phyloP scores from a whole-genome alignment of 768 basidiomycete species.

The Naganishia vishniacii region DNA sequence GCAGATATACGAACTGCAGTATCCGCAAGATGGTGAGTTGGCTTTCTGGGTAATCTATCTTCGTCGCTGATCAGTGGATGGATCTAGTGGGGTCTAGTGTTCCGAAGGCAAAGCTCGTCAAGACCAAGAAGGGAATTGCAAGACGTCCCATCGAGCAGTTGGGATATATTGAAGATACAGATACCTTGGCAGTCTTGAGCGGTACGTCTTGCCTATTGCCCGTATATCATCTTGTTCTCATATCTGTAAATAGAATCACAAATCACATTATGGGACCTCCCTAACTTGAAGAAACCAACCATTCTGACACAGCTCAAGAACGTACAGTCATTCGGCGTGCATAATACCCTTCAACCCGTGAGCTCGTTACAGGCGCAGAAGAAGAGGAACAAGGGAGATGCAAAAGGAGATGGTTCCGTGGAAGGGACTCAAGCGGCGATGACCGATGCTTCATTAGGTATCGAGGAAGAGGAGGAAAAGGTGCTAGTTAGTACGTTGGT shows the following conservation, averaged over 20 bases:
- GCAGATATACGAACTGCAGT: constrained; percentile 34
- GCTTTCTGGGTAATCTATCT: background rate
- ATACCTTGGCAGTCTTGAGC: constrained; percentile 74
- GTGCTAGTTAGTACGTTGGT: constrained; percentile 65
- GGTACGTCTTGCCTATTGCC: constrained; percentile 54
- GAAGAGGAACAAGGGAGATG: constrained; percentile 25
- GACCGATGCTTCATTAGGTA: constrained; percentile 32
- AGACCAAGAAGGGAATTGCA: constrained; percentile 18
- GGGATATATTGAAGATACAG: constrained; percentile 75
- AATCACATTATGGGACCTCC: constrained; percentile 75
- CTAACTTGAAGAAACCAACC: constrained; percentile 65
- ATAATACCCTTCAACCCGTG: constrained; percentile 50
- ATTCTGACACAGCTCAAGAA: constrained; percentile 69
- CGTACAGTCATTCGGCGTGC: constrained; percentile 74
- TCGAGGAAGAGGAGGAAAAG: constrained; percentile 61
- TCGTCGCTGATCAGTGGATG: background rate
- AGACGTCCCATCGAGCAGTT: constrained; percentile 68
- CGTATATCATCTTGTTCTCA: constrained; percentile 5
- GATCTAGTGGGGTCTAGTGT: constrained; percentile 9
- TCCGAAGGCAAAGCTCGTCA: constrained; percentile 21
- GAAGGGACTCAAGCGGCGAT: constrained; percentile 33
- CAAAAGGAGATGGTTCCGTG: constrained; percentile 34
- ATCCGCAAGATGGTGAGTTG: constrained; percentile 16
- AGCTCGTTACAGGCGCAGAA: background rate
- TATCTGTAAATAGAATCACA: constrained; percentile 42